A percentile compares a stretch with the other conserved stretches of the same genome.
These are phyloP conservation scores for Cryptosporidium felis DNA, from an alignment of 169 alveolate genomes.

Conservation along the genomic window DNA sequence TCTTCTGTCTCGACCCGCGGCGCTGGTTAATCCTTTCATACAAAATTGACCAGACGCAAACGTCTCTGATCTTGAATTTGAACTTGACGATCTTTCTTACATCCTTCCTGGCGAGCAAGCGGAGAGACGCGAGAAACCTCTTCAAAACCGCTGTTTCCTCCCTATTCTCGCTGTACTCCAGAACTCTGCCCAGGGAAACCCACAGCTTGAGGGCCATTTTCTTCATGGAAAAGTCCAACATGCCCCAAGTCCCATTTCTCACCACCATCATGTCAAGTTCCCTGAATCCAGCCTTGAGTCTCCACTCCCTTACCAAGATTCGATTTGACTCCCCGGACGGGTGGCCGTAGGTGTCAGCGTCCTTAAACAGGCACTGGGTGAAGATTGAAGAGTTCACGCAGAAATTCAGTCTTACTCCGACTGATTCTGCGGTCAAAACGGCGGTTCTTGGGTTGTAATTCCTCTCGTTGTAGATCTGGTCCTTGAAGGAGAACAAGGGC, in stretches of 20 bases:
- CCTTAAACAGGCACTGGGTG: neutral
- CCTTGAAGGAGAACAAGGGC: conserved; percentile 30
- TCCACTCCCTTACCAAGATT: conserved; percentile 18
- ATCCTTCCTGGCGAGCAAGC: neutral
- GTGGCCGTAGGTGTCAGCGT: neutral
- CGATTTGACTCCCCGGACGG: neutral
- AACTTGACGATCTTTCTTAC: neutral
- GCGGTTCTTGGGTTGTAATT: conserved; percentile 29
- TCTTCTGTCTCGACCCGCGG: neutral
- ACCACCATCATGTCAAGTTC: conserved; percentile 33
- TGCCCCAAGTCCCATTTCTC: conserved; percentile 72
- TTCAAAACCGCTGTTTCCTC: neutral
- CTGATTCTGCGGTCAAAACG: conserved; percentile 41
- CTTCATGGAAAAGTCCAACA: conserved; percentile 47
- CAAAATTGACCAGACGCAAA: conserved; percentile 53
- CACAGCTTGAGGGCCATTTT: neutral
- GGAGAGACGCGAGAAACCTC: neutral
- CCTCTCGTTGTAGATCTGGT: neutral
- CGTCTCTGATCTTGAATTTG: conserved; percentile 28
- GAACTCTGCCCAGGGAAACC: neutral
- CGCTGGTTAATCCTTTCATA: conserved; percentile 30
- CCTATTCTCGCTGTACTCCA: neutral
- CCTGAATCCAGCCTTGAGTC: neutral
- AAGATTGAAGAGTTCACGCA: neutral
- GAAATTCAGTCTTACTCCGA: conserved; percentile 40